Evolutionary conservation across 2,329 filamentous ascomycete genomes (phyloP).

Genomic region (Trichoderma aggressivum): DNA sequence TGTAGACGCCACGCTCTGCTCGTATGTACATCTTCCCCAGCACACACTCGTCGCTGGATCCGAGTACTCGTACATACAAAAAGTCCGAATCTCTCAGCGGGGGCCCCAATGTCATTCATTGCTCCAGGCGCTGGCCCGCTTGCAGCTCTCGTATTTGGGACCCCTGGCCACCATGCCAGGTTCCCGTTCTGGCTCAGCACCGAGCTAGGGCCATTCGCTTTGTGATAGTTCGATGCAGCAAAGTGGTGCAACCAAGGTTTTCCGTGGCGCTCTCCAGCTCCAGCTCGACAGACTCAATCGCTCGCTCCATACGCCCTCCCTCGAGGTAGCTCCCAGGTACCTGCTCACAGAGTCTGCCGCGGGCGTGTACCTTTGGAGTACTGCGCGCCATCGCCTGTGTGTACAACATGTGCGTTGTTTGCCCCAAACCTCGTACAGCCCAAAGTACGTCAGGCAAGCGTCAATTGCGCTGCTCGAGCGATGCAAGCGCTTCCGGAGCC

Average conservation of each 20-base stretch:
- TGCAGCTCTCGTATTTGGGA: constrained; percentile 17
- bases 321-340: neutral
- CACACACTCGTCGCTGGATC: neutral
- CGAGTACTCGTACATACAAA: neutral
- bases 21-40: neutral
- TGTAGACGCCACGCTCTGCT: neutral
- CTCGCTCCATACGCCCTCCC: neutral
- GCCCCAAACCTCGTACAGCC: neutral
- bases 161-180: neutral
- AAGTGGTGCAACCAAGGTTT: constrained; percentile 6
- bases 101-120: constrained; percentile 11
- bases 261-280: constrained; percentile 8
- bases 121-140: neutral
- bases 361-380: neutral
- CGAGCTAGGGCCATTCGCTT: neutral
- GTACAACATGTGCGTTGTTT: constrained; percentile 5
- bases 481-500: constrained; percentile 18
- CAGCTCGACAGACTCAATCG: neutral
- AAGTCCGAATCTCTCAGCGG: neutral
- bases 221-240: neutral
- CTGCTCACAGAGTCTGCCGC: neutral
- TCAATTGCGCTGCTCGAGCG: constrained; percentile 11
- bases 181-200: neutral
- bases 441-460: constrained; percentile 19
- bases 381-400: neutral